A percentile compares a stretch with the other conserved stretches of the same genome.
phyloP scores from a whole-genome alignment of 2,329 filamentous ascomycete genomes.

The Alternaria viburni region DNA sequence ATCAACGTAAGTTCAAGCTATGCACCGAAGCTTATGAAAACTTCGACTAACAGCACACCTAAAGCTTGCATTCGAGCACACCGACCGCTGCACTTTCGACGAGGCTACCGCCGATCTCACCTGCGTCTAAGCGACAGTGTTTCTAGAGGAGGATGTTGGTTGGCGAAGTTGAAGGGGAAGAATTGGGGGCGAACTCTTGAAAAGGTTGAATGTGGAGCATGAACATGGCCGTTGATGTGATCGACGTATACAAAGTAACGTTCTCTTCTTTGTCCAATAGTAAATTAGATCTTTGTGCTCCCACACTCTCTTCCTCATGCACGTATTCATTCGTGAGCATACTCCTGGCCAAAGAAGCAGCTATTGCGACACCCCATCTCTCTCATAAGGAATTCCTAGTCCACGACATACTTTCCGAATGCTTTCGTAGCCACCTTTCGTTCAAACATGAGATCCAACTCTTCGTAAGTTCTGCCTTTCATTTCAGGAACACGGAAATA shows the following conservation, averaged over 20 bases:
- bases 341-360: neutral
- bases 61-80: conserved; percentile 6
- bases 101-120: conserved; percentile 11
- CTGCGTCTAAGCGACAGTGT: neutral
- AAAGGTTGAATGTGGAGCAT: neutral
- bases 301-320: neutral
- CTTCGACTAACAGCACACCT: neutral
- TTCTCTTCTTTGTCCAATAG: neutral
- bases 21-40: neutral
- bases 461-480: conserved; percentile 50
- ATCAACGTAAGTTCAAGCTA: neutral
- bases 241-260: neutral
- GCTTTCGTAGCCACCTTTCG: neutral
- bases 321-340: neutral
- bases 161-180: fast-evolving
- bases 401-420: neutral
- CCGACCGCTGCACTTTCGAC: conserved; percentile 9
- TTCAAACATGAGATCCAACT: conserved; percentile 42
- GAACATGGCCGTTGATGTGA: neutral
- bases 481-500: conserved; percentile 51
- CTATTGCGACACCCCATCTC: neutral
- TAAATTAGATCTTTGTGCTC: neutral
- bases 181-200: neutral
- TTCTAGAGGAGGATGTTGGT: neutral
- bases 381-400: neutral